phyloP scores from a whole-genome alignment of 2,329 filamentous ascomycete species.

The Fusarium caatingaense region DNA sequence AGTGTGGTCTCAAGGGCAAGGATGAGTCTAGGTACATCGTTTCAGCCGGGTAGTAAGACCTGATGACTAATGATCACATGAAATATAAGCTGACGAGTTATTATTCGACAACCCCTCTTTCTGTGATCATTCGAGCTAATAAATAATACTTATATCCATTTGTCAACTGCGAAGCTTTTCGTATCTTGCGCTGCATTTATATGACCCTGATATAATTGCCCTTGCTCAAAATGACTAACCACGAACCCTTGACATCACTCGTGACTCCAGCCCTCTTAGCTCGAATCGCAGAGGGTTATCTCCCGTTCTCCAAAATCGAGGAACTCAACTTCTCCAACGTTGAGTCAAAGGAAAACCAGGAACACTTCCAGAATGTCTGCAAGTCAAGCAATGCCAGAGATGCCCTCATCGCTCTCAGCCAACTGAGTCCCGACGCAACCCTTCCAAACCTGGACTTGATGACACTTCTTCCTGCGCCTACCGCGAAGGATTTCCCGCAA shows the following conservation, averaged over 20 bases:
- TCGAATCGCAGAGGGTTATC: neutral
- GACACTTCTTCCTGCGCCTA: neutral
- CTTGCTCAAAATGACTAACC: neutral
- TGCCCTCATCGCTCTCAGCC: neutral
- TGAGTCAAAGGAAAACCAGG: neutral
- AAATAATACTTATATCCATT: accelerated
- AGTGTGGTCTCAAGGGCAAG: accelerated
- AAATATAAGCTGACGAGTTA: neutral
- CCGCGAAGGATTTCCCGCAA: neutral
- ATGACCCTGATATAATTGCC: no score
- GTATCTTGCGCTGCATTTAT: no score
- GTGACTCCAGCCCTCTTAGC: neutral
- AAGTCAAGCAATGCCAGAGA: neutral
- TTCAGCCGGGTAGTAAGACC: accelerated
- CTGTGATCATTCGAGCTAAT: accelerated
- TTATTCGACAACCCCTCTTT: neutral
- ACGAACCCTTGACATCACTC: accelerated
- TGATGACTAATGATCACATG: neutral
- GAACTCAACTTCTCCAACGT: neutral
- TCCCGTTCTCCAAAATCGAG: neutral
- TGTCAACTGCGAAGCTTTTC: neutral
- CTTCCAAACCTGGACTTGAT: neutral
- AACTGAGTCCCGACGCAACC: neutral
- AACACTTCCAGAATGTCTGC: neutral
- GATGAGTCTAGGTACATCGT: accelerated